phyloP scores from a whole-genome alignment of 768 basidiomycete genomes.

The Boletus vermiculosoides region DNA sequence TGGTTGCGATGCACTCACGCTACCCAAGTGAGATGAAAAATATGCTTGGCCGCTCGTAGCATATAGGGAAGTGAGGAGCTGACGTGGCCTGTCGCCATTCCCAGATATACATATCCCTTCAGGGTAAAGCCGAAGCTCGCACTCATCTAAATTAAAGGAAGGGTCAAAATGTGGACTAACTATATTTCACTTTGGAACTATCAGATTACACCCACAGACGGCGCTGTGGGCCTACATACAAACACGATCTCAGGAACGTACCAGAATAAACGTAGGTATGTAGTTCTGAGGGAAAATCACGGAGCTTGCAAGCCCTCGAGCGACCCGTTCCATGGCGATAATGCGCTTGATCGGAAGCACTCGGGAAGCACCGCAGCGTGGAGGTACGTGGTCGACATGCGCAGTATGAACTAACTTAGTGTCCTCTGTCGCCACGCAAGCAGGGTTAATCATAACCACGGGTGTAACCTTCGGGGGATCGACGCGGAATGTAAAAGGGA shows the following conservation, averaged over 20 bases:
- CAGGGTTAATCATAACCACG: neutral
- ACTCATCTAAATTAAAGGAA: no score
- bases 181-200: neutral
- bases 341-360: neutral
- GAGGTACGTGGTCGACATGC: neutral
- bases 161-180: neutral
- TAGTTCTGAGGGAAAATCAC: neutral
- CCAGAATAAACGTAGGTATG: neutral
- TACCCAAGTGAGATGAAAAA: neutral
- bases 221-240: neutral
- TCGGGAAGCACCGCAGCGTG: neutral
- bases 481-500: neutral
- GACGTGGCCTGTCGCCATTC: neutral
- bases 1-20: neutral
- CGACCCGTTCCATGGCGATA: neutral
- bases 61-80: neutral
- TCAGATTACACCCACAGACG: neutral
- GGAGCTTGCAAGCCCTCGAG: neutral
- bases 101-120: neutral
- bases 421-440: neutral
- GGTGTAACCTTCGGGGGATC: slow-evolving; percentile 4
- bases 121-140: neutral
- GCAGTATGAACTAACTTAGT: neutral
- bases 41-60: neutral
- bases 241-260: neutral